phyloP scores from a whole-genome alignment of 768 basidiomycete genomes.

The Tulasnella sp. region DNA sequence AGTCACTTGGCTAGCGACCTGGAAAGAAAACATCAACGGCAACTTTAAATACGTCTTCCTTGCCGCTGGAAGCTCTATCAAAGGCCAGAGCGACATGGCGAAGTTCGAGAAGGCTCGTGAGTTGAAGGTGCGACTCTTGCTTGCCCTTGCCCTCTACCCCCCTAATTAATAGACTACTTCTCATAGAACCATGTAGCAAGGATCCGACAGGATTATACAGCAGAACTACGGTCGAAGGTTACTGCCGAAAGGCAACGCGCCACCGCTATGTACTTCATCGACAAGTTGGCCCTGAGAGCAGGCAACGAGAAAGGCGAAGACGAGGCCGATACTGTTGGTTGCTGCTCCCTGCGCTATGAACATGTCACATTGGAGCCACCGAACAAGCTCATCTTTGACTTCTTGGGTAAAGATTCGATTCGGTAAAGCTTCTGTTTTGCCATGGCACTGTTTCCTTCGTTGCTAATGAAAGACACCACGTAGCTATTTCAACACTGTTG shows the following conservation, averaged over 20 bases:
- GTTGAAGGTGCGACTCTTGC: conserved; percentile 69
- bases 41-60: conserved; percentile 98
- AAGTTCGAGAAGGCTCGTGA: conserved; percentile 99
- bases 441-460: background rate
- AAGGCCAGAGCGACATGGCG: conserved; percentile 95
- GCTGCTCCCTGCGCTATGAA: conserved; percentile 95
- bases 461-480: background rate
- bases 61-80: conserved; percentile 95
- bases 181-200: conserved; percentile 82
- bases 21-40: conserved; percentile 98
- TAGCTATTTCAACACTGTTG: conserved; percentile 83
- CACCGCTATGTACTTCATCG: conserved; percentile 99
- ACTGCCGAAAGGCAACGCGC: conserved; percentile 96
- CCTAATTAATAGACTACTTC: background rate
- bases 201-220: conserved; percentile 86
- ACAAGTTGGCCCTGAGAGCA: conserved; percentile 93
- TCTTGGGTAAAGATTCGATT: conserved; percentile 99
- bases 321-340: conserved; percentile 98
- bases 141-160: conserved; percentile 29
- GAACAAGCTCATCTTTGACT: conserved; percentile 90
- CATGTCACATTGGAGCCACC: conserved; percentile 92
- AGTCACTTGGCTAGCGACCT: conserved; percentile 98
- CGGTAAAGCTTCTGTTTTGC: conserved; percentile 45
- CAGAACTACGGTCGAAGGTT: conserved; percentile 83
- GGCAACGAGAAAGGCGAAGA: conserved; percentile 99